A percentile compares a stretch with the other conserved stretches of the same genome.
phyloP scores from a whole-genome alignment of 208 protist species.

The Trypanosoma vivax region DNA sequence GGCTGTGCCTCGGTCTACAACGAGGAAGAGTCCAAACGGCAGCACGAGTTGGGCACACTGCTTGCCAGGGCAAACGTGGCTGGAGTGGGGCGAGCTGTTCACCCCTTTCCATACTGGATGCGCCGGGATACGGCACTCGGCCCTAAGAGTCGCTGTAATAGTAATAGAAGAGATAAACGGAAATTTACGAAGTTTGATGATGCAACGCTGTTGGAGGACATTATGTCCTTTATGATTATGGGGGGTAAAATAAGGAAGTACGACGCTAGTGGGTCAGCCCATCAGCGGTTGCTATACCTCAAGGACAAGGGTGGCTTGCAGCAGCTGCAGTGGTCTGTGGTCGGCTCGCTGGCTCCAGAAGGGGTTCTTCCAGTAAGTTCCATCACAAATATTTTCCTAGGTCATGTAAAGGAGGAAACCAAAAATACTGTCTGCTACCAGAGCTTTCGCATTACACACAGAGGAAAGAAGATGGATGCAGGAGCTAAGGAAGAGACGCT shows the following conservation, averaged over 20 bases:
- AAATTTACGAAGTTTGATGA: conserved; percentile 44
- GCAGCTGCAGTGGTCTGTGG: conserved; percentile 45
- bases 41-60: background rate
- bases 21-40: background rate
- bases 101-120: background rate
- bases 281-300: conserved; percentile 54
- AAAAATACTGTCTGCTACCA: conserved; percentile 7
- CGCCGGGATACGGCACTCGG: background rate
- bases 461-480: background rate
- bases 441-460: conserved; percentile 6
- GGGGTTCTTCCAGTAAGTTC: conserved; percentile 32
- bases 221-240: conserved; percentile 62
- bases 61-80: background rate
- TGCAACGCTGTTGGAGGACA: conserved; percentile 29
- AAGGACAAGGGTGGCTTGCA: conserved; percentile 15
- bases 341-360: conserved; percentile 11
- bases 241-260: conserved; percentile 43
- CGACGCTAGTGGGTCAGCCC: conserved; percentile 31
- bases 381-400: conserved; percentile 46
- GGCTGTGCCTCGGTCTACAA: background rate
- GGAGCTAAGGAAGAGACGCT: conserved; percentile 7
- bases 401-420: conserved; percentile 37
- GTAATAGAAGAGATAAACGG: background rate
- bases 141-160: conserved; percentile 1
- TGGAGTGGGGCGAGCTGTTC: background rate